Conservation (phyloP, 225 moss, liverwort and hornwort species). For the Neckera pumila region DNA sequence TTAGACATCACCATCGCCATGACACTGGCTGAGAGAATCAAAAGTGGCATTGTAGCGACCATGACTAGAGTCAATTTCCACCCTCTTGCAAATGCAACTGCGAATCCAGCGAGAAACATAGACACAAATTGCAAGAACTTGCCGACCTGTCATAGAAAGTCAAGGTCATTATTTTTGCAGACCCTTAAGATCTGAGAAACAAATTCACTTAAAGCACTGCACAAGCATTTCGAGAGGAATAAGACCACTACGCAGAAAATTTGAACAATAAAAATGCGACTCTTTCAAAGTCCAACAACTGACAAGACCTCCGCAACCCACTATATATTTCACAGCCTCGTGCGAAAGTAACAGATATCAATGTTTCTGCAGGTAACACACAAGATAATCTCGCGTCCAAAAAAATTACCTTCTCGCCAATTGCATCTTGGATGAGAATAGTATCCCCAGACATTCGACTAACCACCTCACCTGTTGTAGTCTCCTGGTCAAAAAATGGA, state of each 20-base stretch:
- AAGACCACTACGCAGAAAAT: background rate
- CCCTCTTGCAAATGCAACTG: slow-evolving; percentile 59
- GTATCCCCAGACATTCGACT: slow-evolving; percentile 92
- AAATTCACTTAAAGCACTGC: background rate
- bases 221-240: background rate
- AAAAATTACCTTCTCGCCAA: slow-evolving; percentile 79
- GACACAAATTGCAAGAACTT: slow-evolving; percentile 39
- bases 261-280: background rate
- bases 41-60: slow-evolving; percentile 52
- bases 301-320: background rate
- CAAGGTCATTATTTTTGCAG: background rate
- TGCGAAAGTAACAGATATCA: background rate
- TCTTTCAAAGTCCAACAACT: background rate
- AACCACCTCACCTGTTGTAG: slow-evolving; percentile 82
- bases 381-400: background rate
- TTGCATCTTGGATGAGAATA: slow-evolving; percentile 67
- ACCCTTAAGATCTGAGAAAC: background rate
- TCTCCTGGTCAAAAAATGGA: slow-evolving; percentile 75
- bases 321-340: background rate
- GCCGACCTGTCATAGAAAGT: slow-evolving; percentile 45
- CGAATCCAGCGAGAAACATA: slow-evolving; percentile 57
- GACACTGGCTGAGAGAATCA: slow-evolving; percentile 25
- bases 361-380: background rate
- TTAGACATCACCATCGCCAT: slow-evolving; percentile 42
- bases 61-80: slow-evolving; percentile 82